A percentile compares a stretch with the other conserved stretches of the same genome.
Conservation (phyloP, 139 green algal genomes). For the Chlorella ohadii region DNA sequence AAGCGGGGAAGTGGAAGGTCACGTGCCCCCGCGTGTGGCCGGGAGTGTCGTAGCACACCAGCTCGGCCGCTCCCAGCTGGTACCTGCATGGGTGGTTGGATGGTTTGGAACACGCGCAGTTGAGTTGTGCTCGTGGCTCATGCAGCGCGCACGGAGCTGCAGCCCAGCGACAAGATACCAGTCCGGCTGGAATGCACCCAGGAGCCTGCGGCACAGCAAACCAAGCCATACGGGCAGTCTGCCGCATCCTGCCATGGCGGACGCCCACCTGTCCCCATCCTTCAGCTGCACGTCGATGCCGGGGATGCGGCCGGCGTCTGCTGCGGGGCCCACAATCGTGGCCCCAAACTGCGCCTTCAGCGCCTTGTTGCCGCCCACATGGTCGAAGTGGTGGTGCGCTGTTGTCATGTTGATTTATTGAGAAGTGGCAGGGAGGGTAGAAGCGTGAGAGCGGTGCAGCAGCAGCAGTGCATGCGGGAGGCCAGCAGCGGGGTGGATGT, state of each 20-base stretch:
- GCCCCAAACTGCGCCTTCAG: constrained; percentile 51
- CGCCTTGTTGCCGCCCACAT: constrained; percentile 47
- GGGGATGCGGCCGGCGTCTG: constrained; percentile 80
- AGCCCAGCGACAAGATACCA: too few species aligned
- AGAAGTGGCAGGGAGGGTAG: background rate
- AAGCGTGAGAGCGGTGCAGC: too few species aligned
- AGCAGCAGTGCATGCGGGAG: too few species aligned
- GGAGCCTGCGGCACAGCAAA: too few species aligned
- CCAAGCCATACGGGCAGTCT: too few species aligned
- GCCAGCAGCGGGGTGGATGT: too few species aligned
- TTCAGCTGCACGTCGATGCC: constrained; percentile 81
- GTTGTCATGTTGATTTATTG: too few species aligned
- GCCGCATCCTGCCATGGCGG: too few species aligned
- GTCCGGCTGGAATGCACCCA: too few species aligned
- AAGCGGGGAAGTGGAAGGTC: constrained; percentile 60
- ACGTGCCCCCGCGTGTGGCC: constrained; percentile 93
- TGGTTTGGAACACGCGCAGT: too few species aligned
- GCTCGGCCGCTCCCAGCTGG: constrained; percentile 58
- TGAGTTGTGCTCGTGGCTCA: too few species aligned
- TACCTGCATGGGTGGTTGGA: constrained; percentile 30
- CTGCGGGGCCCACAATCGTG: constrained; percentile 67
- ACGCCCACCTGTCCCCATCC: constrained; percentile 62
- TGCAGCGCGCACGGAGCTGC: too few species aligned
- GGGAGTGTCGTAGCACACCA: constrained; percentile 81
- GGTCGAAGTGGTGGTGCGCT: constrained; percentile 66